Base-by-base conservation (phyloP, 2,329 filamentous ascomycete genomes). In the Falciphora oryzae region DNA sequence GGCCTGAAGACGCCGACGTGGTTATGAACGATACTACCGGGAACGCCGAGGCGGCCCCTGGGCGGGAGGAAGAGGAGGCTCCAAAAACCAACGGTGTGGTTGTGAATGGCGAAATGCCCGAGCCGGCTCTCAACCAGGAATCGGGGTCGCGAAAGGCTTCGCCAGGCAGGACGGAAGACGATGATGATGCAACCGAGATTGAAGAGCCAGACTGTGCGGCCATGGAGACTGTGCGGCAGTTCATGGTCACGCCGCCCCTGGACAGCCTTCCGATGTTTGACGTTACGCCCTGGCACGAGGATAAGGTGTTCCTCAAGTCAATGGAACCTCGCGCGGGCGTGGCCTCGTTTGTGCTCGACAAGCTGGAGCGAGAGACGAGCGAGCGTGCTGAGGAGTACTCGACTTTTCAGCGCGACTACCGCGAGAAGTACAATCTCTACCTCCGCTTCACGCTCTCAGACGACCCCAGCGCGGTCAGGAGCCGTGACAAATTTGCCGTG, bases 371-470 rank as follows among this genome's bases (percentile, higher is more conserved):
- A 4, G 73, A 82, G 25, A 73, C 77, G 27, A 68, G 75, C 3
- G 71, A 75, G 16, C 75, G 77, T 32, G 66, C 70, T 2, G 69
- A 70, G 0, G 75, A 79, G 44, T 80, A 85, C 66, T 72, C 75
- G 0, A 71, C 73, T 8, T 71, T 73, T 50, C 79, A 76, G 61
- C 71, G 77, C 56, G 67, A 73, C 2, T 86, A 86, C 66, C 72
- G 75, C 0, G 73, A 74, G 1, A 82, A 79, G 11, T 87, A 86
- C 66, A 73, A 79, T 53, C 71, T 72, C 1, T 87, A 87, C 66
- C 76, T 86, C 4, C 75, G 81, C 11, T 87, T 85, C 65, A 86
- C 84, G 10, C 73, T 79, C 66, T 86, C 85, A 1, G 78, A 80
- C 65, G 84, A 86, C 60, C 81, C 83, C 2, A 77, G 79, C 11